A percentile compares a stretch with the other conserved stretches of the same genome.
Evolutionary conservation across 805 yeast species (phyloP).

Genomic region (Candida manassasensis): DNA sequence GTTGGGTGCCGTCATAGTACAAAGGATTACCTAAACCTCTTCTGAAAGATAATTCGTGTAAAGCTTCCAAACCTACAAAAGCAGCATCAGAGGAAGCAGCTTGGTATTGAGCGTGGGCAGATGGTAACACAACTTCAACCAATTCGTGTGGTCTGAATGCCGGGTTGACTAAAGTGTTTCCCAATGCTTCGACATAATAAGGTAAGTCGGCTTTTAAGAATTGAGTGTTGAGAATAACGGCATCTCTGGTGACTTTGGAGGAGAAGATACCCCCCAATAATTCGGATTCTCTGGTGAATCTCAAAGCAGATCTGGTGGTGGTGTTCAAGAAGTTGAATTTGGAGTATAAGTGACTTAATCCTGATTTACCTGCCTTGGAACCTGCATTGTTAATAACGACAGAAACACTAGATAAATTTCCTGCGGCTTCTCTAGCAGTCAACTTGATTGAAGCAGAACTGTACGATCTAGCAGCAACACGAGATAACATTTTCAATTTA

Average conservation of each 20-base stretch:
- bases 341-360: constrained; percentile 80
- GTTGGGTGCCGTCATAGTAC: constrained; percentile 61
- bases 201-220: constrained; percentile 89
- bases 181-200: constrained; percentile 81
- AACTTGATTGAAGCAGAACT: constrained; percentile 44
- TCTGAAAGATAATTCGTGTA: constrained; percentile 80
- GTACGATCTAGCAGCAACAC: constrained; percentile 38
- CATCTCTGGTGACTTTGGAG: constrained; percentile 75
- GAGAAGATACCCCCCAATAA: constrained; percentile 80
- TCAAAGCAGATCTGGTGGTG: constrained; percentile 75
- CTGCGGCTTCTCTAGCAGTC: constrained; percentile 53
- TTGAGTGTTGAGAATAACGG: constrained; percentile 70
- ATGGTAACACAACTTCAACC: constrained; percentile 76
- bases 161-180: constrained; percentile 65
- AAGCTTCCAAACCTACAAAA: constrained; percentile 66
- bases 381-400: constrained; percentile 82
- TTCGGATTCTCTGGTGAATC: constrained; percentile 92
- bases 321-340: constrained; percentile 84
- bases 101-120: constrained; percentile 60
- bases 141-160: constrained; percentile 81
- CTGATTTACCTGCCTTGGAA: constrained; percentile 68
- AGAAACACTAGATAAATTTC: constrained; percentile 68
- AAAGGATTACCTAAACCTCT: constrained; percentile 83
- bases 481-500: constrained; percentile 31
- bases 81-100: constrained; percentile 48